Base-by-base conservation (phyloP, 257 asterid species). In the Primulina tabacum region DNA sequence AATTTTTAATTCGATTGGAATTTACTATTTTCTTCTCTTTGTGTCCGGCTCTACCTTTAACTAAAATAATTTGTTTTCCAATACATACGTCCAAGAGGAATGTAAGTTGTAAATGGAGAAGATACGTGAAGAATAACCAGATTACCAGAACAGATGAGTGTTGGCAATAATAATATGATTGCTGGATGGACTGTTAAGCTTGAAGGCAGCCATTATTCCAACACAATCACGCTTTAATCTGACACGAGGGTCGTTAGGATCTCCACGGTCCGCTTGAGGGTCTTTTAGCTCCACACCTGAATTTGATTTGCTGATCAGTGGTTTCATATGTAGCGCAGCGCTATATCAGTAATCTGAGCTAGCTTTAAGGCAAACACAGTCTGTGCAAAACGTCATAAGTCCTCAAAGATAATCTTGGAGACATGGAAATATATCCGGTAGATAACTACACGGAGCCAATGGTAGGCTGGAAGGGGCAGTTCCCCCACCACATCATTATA, bases 221-320 rank as follows among this genome's bases (percentile, higher is more conserved):
- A 90, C 96, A 73, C 97, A 93, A 68, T 93, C 96, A 69, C 99
- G 99, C 82, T 90, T 93, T 64, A 93, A 81, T 82, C 97, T 86
- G 30, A 85, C 85, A 62, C 87, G 82, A 73, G 96, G 96, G 75
- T 90, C 96, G 62, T 84, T 82, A 64, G 88, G 86, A 79, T 89
- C 95, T 73, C 95, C 95, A 61, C 24, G 82, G 66, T 81, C 92
- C 53, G 24, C 60, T 77, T 12, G 73, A 64, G 50, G 70, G 73
- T 71, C 78, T 77, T 79, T 79, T 77, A 10, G 40, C 76, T 65
- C 67, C 58, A 63, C 55, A 76, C 75, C 89, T 82, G 83, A 79
- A 77, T 43, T 43, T 26, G 34, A 47, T 43, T 68, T 62, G 77
- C 56, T 6, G 61, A 61, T 43, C 57, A 62, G n/a, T 72, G 33